A percentile compares a stretch with the other conserved stretches of the same genome.
phyloP scores from a whole-genome alignment of 495 filamentous ascomycete genomes.

The Platismatia glauca region DNA sequence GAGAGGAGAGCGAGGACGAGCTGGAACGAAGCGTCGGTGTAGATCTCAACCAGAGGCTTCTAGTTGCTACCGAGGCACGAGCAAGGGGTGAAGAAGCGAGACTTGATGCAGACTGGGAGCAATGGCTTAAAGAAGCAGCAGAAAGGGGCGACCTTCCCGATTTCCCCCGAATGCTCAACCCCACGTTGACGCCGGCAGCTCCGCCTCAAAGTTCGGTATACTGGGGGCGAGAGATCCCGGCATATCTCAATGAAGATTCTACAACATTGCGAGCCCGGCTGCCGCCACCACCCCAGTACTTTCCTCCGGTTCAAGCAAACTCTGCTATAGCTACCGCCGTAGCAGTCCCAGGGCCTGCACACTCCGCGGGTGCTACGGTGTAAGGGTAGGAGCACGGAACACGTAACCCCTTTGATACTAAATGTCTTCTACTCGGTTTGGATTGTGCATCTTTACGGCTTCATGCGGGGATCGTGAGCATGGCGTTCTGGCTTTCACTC shows the following conservation, averaged over 20 bases:
- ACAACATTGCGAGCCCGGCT: conserved; percentile 7
- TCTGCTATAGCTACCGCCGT: conserved; percentile 5
- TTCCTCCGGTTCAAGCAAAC: not conserved
- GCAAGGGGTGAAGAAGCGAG: conserved; percentile 53
- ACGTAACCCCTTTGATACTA: not conserved
- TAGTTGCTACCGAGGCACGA: conserved; percentile 57
- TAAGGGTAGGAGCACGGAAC: not conserved
- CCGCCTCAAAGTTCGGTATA: conserved; percentile 4
- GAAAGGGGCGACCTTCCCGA: conserved; percentile 40
- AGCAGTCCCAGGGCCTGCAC: conserved; percentile 7
- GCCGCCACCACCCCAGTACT: conserved; percentile 12
- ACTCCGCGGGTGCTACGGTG: conserved; percentile 11
- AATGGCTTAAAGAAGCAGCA: conserved; percentile 74
- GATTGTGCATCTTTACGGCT: not conserved
- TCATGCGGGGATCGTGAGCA: not conserved
- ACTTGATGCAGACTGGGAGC: conserved; percentile 74
- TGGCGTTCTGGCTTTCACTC: conserved; percentile 1
- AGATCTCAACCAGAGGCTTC: conserved; percentile 62
- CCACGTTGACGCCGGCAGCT: not conserved
- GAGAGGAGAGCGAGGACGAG: conserved; percentile 59
- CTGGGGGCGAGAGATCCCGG: conserved; percentile 8
- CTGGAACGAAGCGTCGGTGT: conserved; percentile 64
- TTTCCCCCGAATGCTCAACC: not conserved
- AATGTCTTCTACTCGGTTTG: not conserved
- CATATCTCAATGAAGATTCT: conserved; percentile 1